Evolutionary conservation across 768 basidiomycete genomes (phyloP), one percentile per base, ranked within the genome.

Genomic region (Leccinum arenicola): DNA sequence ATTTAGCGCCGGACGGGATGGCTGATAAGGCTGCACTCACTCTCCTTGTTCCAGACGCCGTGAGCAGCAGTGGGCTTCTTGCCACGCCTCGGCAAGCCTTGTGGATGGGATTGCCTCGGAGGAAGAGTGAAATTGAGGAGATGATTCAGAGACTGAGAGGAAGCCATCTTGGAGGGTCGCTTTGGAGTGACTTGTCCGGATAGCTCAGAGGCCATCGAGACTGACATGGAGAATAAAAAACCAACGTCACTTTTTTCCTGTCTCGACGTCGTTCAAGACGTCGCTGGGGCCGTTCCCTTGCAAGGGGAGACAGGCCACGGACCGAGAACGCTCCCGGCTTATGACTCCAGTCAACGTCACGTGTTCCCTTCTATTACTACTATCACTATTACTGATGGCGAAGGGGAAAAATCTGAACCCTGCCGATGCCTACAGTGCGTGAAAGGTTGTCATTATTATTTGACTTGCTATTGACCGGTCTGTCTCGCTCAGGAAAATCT

Each of bases 71-170:
- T 83, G 25, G 84, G 76, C 77, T 82, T 89, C 78, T 85, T 85
- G 66, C 89, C 89, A 71, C 93, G 86, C 70, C 91, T 80, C 2
- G 91, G 90, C 19, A 86, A 70, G 64, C 74, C 84, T 47, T 77
- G 73, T 17, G 85, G 79, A 35, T 84, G 83, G 47, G 81, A 74
- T 73, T 93, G 88, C 70, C 95, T 81, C 17, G 95, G 94, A 64
- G 96, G 95, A 27, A 98, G 80, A 6, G 89, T 87, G 76, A 98
- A 98, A 73, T 93, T 96, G 70, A 98, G 89, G 54, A 97, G 87
- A 77, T 96, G 88, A 70, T 92, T 91, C 71, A 80, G 69, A 59
- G 82, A 78, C 75, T 88, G 85, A 62, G 78, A 78, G 23, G 86
- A 79, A 43, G 84, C 79, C 83, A 85, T 88, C 84, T 91, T 90